Base-by-base conservation (phyloP, 805 yeast species). In the Saccharomycopsis oosterbeekiorum region DNA sequence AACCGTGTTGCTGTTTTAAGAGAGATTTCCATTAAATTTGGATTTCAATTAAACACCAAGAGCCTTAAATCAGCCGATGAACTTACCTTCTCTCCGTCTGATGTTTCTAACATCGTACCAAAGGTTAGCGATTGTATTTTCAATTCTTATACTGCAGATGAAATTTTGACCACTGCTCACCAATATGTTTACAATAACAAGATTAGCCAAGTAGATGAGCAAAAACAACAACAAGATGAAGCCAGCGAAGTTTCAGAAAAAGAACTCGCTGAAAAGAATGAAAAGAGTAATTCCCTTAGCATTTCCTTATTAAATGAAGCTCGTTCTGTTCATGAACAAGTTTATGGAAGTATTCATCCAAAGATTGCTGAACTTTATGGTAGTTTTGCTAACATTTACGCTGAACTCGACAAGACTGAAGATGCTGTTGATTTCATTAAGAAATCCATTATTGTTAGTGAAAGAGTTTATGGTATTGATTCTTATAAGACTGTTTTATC, bases 391-490 rank as follows among this genome's bases (percentile, higher is more conserved):
- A 84, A 84, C 64, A 72, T 84, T 19, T 88, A 83, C 74, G 79
- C 82, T 62, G 90, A 85, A 62, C 70, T 83, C 55, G 83, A 84
- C 15, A 74, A 80, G 67, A 70, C 74, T 21, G 74, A 76, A 26
- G 84, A 83, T 65, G 91, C 97, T 12, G 78, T 84, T 59, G 80
- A 78, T 12, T 75, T 82, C 65, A 81, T 85, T 17, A 83, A 94
- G 67, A 85, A 82, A 70, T 83, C 97, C 1, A 80, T 84, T 64
- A 76, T 83, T 47, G 82, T 91, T 64, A 78, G 85, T 63, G 98
- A 93, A 77, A 84, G 98, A 74, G 79, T 84, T 12, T 72, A 77
- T 58, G 99, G 99, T 64, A 72, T 84, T 65, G 98, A 93, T 70
- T 82, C 94, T 14, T 82, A 81, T 68, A 93, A 90, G 65, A 81